Percentiles rank a stretch among this genome's conserved stretches.
Conservation (phyloP, 2,329 filamentous ascomycete genomes). For the Colletotrichum melonis region DNA sequence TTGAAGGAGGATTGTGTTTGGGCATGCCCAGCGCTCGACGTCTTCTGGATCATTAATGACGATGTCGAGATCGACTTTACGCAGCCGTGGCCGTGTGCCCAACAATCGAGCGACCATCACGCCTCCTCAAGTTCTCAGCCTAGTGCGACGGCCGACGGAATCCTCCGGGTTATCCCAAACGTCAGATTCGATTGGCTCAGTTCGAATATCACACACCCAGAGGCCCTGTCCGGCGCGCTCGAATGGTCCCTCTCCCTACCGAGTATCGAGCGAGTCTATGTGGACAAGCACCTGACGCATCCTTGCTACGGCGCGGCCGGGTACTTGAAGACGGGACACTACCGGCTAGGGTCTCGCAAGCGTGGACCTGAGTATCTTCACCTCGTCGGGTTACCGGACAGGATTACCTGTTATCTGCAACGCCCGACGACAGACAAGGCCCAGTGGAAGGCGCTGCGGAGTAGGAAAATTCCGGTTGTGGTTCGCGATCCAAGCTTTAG, state of each 20-base stretch:
- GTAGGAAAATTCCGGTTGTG: neutral
- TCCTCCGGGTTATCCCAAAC: neutral
- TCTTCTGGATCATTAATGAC: no score
- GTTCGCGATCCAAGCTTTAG: neutral
- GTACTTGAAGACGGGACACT: no score
- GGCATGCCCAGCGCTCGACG: no score
- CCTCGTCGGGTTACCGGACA: neutral
- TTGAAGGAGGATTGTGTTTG: no score
- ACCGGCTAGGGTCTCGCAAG: no score
- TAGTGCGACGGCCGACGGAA: neutral
- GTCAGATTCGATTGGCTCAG: neutral
- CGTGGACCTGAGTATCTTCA: neutral
- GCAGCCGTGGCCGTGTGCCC: no score
- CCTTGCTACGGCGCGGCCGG: no score
- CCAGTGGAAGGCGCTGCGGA: neutral
- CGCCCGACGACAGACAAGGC: neutral
- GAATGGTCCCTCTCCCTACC: neutral
- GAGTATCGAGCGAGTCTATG: neutral
- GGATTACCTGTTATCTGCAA: neutral
- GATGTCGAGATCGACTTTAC: no score
- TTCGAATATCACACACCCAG: neutral
- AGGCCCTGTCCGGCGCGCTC: neutral
- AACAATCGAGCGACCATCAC: no score
- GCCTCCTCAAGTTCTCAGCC: no score
- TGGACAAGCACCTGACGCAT: neutral